A percentile compares a stretch with the other conserved stretches of the same genome.
Conservation (phyloP, 176 grass and related monocot genomes). For the Eleusine indica region DNA sequence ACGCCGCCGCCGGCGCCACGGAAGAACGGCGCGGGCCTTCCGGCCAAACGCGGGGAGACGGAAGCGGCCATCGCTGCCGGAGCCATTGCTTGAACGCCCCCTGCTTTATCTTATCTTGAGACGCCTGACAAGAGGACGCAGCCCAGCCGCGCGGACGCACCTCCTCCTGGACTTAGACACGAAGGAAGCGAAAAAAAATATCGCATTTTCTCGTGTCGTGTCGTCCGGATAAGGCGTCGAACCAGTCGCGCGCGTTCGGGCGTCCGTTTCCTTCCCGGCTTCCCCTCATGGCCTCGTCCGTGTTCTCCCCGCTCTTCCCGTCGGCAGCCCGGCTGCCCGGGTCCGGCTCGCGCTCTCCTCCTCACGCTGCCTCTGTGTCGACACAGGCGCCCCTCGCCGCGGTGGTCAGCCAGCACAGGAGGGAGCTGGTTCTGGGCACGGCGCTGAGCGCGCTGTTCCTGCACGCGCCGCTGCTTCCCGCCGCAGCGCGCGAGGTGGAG, state of each 20-base stretch:
- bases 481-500: conserved; percentile 69
- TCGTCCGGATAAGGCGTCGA: conserved; percentile 53
- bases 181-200: conserved; percentile 35
- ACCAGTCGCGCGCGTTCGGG: conserved; percentile 10
- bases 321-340: conserved; percentile 36
- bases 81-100: conserved; percentile 38
- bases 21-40: conserved; percentile 5
- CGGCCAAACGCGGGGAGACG: conserved; percentile 1
- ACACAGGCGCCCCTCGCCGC: conserved; percentile 29
- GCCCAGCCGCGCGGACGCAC: conserved; percentile 45
- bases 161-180: not conserved
- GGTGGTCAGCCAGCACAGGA: conserved; percentile 37
- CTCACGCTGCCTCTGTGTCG: not conserved
- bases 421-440: conserved; percentile 60
- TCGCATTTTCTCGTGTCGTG: conserved; percentile 17
- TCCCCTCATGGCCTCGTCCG: conserved; percentile 40
- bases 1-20: not conserved
- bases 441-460: conserved; percentile 52
- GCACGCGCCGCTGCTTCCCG: conserved; percentile 44
- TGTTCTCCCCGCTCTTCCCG: conserved; percentile 45
- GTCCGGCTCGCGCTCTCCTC: conserved; percentile 1
- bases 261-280: not conserved
- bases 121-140: conserved; percentile 27
- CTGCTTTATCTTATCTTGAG: conserved; percentile 46
- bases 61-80: conserved; percentile 27